Evolutionary conservation across 257 asterid species (phyloP), one percentile per base, ranked within the genome.

Genomic region (Nicotiana attenuata): DNA sequence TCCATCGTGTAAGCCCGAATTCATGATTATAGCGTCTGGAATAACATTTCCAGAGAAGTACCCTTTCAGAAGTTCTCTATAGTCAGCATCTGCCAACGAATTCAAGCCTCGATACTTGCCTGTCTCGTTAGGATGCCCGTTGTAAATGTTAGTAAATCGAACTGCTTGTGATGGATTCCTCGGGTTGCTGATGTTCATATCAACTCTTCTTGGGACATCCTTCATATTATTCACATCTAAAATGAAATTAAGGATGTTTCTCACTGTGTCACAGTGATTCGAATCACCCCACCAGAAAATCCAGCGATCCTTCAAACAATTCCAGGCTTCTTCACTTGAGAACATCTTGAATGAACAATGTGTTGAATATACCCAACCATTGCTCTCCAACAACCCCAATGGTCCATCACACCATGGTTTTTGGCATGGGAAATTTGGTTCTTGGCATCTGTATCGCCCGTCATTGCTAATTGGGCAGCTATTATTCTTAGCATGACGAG

Each of bases 241-340:
- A 45, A 94, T 69, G 83, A 96, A 94, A 82, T 91, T 85, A 10
- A 96, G 90, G 10, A 94, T 84, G 89, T 96, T 93, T 1, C 98
- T 88, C 2, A 96, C 82, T 0, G 98, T 93, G 56, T 96, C 99
- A 82, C 98, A 94, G 66, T 96, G 98, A 81, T 96, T 96, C 0
- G 98, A 96, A 78, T 96, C 98, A 0, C 98, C 99, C 98, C 98
- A 96, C 99, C 98, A 94, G 82, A 96, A 96, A 57, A 96, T 90
- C 98, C 98, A 96, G 5, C 97, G 90, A 9, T 85, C 84, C 53
- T 61, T 87, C 85, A 93, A 77, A 73, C 97, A 89, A 26, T 80
- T 85, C 98, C 99, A 94, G 0, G 98, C 97, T 14, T 89, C 90
- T 71, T 86, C 80, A 15, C 79, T 80, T 1, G 83, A 67, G 50